phyloP scores from a whole-genome alignment of 306 rosid species.

The Urtica urens region DNA sequence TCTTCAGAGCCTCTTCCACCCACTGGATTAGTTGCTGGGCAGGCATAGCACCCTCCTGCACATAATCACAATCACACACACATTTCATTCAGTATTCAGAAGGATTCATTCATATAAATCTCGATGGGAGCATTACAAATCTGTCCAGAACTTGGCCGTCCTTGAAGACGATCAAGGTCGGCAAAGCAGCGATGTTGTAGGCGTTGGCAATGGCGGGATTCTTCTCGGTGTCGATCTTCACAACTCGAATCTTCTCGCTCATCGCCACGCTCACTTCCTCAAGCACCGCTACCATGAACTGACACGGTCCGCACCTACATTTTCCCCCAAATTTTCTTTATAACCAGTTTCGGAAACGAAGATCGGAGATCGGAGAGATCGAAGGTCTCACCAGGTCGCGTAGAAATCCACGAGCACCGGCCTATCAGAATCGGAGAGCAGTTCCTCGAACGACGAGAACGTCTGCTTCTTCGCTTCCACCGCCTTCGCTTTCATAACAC shows the following conservation, averaged over 20 bases:
- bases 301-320: slow-evolving; percentile 98
- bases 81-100: background rate
- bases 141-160: slow-evolving; percentile 73
- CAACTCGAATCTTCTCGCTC: slow-evolving; percentile 53
- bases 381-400: slow-evolving; percentile 65
- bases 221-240: slow-evolving; percentile 91
- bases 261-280: slow-evolving; percentile 58
- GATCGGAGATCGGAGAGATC: too few relatives aligned
- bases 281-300: slow-evolving; percentile 81
- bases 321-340: background rate
- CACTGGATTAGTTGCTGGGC: slow-evolving; percentile 66
- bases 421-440: slow-evolving; percentile 57
- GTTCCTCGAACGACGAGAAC: slow-evolving; percentile 70
- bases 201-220: slow-evolving; percentile 69
- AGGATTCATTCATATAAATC: background rate
- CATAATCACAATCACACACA: background rate
- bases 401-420: slow-evolving; percentile 94
- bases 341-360: background rate
- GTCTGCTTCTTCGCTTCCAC: slow-evolving; percentile 76
- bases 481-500: too few relatives aligned
- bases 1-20: slow-evolving; percentile 53
- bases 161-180: slow-evolving; percentile 81
- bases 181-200: slow-evolving; percentile 77
- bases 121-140: slow-evolving; percentile 46
- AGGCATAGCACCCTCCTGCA: slow-evolving; percentile 82